These are phyloP conservation scores for Macroventuria anomochaeta DNA, from an alignment of 2,329 filamentous ascomycete species.

Conservation along the genomic window DNA sequence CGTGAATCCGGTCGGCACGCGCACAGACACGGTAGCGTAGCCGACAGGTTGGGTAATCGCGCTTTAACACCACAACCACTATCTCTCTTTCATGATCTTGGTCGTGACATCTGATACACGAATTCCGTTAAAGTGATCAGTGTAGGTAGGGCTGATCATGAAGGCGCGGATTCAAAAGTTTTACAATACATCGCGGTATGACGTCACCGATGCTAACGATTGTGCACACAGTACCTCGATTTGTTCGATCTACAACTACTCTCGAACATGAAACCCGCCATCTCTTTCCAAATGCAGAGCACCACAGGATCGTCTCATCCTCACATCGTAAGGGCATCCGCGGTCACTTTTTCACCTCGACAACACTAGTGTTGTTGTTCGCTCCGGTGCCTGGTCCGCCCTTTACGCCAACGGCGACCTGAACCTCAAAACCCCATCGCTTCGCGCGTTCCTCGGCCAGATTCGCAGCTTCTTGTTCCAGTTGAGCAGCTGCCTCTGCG, in stretches of 20 bases:
- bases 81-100: not conserved
- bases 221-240: too few species aligned
- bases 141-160: too few species aligned
- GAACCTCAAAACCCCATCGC: conserved; percentile 33
- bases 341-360: conserved; percentile 21
- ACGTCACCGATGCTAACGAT: too few species aligned
- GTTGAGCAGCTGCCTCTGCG: conserved; percentile 19
- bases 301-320: not conserved
- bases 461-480: conserved; percentile 35
- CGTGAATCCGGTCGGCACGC: too few species aligned
- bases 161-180: too few species aligned
- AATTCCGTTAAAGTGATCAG: too few species aligned
- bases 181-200: too few species aligned
- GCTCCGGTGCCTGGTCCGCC: conserved; percentile 10
- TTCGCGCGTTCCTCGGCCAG: conserved; percentile 30
- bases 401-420: conserved; percentile 25
- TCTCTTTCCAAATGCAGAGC: too few species aligned
- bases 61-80: not conserved
- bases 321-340: not conserved
- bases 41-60: conserved; percentile 6
- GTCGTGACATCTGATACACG: not conserved
- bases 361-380: conserved; percentile 8
- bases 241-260: too few species aligned
- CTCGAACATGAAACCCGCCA: too few species aligned
- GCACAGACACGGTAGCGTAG: too few species aligned